Conservation (phyloP, 192 early-diverging fungal species). For the Endogone sp. region DNA sequence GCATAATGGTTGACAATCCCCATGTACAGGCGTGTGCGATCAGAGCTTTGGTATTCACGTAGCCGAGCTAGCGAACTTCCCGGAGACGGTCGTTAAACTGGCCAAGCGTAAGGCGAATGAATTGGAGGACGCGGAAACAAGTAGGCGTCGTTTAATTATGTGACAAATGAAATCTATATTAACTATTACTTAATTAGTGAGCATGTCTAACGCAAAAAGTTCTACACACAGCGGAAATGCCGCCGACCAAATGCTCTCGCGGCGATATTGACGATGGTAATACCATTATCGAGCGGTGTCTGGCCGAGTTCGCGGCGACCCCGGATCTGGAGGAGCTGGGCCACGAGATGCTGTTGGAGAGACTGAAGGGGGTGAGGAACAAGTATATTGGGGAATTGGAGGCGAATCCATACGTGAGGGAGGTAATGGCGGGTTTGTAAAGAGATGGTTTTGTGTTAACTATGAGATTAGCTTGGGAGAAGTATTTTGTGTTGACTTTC, state of each 20-base stretch:
- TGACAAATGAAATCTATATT: background rate
- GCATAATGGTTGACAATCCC: background rate
- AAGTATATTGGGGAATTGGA: conserved; percentile 59
- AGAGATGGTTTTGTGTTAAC: too few species aligned
- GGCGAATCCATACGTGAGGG: conserved; percentile 56
- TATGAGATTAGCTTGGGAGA: too few species aligned
- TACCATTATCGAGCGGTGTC: conserved; percentile 14
- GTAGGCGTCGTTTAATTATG: background rate
- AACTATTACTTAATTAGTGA: conserved; percentile 1
- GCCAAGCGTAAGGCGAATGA: conserved; percentile 86
- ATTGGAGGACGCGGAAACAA: conserved; percentile 60
- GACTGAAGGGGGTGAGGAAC: conserved; percentile 37
- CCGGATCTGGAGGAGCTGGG: conserved; percentile 33
- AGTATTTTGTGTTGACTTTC: too few species aligned
- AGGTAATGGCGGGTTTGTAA: conserved; percentile 41
- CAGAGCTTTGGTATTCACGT: conserved; percentile 99
- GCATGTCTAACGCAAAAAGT: conserved; percentile 5
- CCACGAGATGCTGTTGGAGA: conserved; percentile 27
- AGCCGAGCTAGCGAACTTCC: conserved; percentile 91
- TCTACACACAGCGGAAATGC: conserved; percentile 6
- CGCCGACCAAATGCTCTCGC: conserved; percentile 30
- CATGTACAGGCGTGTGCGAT: conserved; percentile 70
- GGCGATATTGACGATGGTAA: conserved; percentile 43
- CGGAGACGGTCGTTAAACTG: conserved; percentile 73
- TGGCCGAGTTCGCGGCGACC: conserved; percentile 46